These are phyloP conservation scores for Coniochaeta ligniaria DNA, from an alignment of 2,329 filamentous ascomycete genomes.

Conservation along the genomic window DNA sequence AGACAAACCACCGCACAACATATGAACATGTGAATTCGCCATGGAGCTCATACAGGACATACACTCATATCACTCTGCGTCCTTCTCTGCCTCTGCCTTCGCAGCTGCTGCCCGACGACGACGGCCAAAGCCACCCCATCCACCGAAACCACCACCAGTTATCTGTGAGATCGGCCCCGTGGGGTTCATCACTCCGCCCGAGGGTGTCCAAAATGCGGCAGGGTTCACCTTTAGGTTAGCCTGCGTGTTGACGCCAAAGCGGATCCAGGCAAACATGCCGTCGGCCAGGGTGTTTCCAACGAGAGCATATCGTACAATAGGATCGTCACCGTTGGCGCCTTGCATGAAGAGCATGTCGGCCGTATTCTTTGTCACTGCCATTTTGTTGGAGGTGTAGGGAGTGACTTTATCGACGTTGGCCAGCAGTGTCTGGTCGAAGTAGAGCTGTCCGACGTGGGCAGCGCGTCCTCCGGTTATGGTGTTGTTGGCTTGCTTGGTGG, in stretches of 20 bases:
- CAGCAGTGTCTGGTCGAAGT: constrained; percentile 20
- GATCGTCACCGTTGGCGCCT: constrained; percentile 21
- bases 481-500: constrained; percentile 34
- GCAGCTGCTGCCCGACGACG: not conserved
- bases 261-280: constrained; percentile 21
- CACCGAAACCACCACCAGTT: constrained; percentile 3
- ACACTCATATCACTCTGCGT: not conserved
- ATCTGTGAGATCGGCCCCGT: constrained; percentile 13
- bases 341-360: constrained; percentile 19
- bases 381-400: constrained; percentile 19
- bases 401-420: constrained; percentile 11
- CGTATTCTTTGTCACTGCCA: constrained; percentile 14
- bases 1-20: not conserved
- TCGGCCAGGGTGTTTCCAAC: constrained; percentile 16
- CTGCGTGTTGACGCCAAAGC: constrained; percentile 20
- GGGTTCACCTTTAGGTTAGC: constrained; percentile 15
- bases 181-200: constrained; percentile 19
- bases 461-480: constrained; percentile 18
- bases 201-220: constrained; percentile 16
- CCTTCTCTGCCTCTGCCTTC: not conserved
- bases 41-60: not conserved
- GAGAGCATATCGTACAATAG: constrained; percentile 19
- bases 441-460: constrained; percentile 19
- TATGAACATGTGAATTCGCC: not conserved
- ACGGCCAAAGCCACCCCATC: not conserved